Evolutionary conservation across 139 green algal genomes (phyloP).

Genomic region (Desmodesmus armatus): DNA sequence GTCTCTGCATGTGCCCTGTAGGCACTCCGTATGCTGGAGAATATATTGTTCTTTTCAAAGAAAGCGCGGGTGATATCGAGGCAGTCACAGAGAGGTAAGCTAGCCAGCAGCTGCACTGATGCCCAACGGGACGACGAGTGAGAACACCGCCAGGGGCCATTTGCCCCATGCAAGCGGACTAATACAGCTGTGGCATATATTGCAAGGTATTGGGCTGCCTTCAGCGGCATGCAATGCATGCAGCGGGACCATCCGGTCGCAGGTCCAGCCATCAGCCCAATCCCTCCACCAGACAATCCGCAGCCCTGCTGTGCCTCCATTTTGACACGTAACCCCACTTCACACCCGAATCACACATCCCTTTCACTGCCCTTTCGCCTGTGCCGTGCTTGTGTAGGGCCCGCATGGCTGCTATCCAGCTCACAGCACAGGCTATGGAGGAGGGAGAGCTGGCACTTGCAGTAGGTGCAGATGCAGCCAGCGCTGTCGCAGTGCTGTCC

Average conservation of each 20-base stretch:
- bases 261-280: too few relatives aligned
- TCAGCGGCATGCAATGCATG: not conserved
- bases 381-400: not conserved
- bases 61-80: not conserved
- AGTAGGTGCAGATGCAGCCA: not conserved
- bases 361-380: not conserved
- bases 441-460: not conserved
- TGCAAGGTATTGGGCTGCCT: not conserved
- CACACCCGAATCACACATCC: not conserved
- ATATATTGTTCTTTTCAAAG: slow-evolving; percentile 4
- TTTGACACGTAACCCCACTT: not conserved
- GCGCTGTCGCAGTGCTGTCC: not conserved
- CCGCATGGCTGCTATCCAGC: not conserved
- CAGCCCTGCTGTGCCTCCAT: too few relatives aligned
- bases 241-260: not conserved
- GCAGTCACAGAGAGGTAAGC: not conserved
- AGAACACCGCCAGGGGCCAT: too few relatives aligned
- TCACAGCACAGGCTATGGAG: not conserved
- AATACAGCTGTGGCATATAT: too few relatives aligned
- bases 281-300: too few relatives aligned
- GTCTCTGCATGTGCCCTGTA: not conserved
- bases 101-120: not conserved
- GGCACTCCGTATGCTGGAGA: slow-evolving; percentile 3
- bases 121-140: not conserved
- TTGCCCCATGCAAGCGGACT: too few relatives aligned